Conservation (phyloP, 768 basidiomycete species). For the Naganishia vishniacii region DNA sequence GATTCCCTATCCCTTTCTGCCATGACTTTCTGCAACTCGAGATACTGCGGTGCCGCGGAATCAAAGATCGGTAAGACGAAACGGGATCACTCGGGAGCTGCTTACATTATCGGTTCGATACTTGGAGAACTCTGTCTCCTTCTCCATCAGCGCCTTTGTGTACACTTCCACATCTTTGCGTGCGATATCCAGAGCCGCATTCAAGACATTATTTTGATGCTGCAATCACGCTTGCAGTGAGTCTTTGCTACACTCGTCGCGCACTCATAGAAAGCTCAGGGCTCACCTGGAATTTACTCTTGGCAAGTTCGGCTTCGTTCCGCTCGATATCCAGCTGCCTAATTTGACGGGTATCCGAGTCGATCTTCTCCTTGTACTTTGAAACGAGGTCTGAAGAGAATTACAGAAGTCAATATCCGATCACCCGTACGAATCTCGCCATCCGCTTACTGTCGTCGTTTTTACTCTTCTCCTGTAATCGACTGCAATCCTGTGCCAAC, state of each 20-base stretch:
- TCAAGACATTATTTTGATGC: conserved; percentile 26
- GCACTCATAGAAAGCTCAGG: not conserved
- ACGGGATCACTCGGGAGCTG: not conserved
- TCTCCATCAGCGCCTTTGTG: conserved; percentile 26
- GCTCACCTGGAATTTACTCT: conserved; percentile 26
- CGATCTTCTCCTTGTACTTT: conserved; percentile 21
- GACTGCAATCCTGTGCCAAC: conserved; percentile 10
- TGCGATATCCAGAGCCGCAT: conserved; percentile 20
- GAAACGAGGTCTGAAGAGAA: conserved; percentile 5
- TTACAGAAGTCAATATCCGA: not conserved
- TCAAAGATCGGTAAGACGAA: no score
- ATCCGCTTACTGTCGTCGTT: conserved; percentile 22
- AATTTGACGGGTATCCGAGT: conserved; percentile 23
- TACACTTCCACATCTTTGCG: conserved; percentile 23
- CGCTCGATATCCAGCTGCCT: conserved; percentile 27
- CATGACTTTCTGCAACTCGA: conserved; percentile 20
- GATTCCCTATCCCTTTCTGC: conserved; percentile 23
- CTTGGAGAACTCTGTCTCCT: conserved; percentile 27
- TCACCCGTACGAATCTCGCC: not conserved
- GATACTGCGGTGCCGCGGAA: not conserved
- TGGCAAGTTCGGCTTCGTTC: conserved; percentile 24
- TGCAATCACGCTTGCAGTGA: not conserved
- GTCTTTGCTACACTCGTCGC: not conserved
- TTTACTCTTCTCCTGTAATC: conserved; percentile 23
- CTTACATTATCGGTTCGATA: conserved; percentile 25